Evolutionary conservation across 306 rosid species (phyloP), one percentile per base, ranked within the genome.

Genomic region (Gleditsia sinensis): DNA sequence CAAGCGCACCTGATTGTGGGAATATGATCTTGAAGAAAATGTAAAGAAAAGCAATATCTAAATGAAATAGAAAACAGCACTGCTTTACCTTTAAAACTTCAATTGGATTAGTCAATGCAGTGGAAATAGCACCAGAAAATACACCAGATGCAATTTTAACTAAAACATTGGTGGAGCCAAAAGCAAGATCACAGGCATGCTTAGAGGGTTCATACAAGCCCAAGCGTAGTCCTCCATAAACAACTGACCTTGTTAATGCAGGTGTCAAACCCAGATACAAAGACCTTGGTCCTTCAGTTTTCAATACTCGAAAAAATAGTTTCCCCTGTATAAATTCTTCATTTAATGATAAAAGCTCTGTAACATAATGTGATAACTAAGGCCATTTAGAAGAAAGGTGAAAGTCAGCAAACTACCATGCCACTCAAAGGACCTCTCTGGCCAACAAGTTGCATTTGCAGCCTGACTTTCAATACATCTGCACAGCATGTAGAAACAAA

Each of bases 381-480:
- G 77, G 78, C 58, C 75, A 62, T 54, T 42, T 71, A 48, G 40
- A 81, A 75, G 33, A 75, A 73, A 66, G 63, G 36, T 69, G 2
- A 68, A 80, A 80, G 75, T 46, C 57, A 61, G 77, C 40, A 76
- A 80, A 76, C 39, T 90, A 94, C 99, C 96, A 92, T 92, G 85
- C 99, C 99, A 55, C 64, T 85, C 72, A 90, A 78, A 80, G 95
- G 98, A 85, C 96, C 96, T 71, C 76, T 92, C 91, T 87, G 96
- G 66, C 99, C 96, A 77, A 90, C 92, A 45, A 92, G 99, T 83
- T 95, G 99, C 96, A 90, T 95, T 80, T 95, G 99, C 81, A 95
- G 90, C 88, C 99, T 92, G 45, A 92, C 97, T 81, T 95, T 95
- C 77, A 95, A 79, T 16, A 95, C 96, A 87, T 95, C 97, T 94